A percentile compares a stretch with the other conserved stretches of the same genome.
Conservation (phyloP, 768 basidiomycete genomes). For the Paxillus ammoniavirescens region DNA sequence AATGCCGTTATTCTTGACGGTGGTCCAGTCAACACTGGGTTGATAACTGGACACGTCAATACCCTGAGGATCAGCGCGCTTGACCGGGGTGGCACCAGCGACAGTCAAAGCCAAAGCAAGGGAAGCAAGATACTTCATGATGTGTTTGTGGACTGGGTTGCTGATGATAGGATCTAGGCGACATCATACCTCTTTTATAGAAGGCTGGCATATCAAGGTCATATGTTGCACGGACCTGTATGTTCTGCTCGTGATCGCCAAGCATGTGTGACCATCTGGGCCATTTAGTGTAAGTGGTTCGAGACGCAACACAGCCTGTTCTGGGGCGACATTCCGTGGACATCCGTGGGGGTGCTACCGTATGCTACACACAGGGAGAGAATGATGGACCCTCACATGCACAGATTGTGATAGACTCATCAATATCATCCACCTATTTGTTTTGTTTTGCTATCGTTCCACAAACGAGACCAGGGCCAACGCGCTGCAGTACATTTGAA, state of each 20-base stretch:
- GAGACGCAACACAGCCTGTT: background rate
- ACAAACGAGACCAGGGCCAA: too few relatives aligned
- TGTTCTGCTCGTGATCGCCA: conserved; percentile 4
- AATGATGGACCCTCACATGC: background rate
- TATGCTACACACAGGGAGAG: background rate
- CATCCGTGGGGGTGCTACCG: background rate
- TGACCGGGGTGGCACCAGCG: conserved; percentile 13
- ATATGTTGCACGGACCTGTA: background rate
- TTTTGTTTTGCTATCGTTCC: too few relatives aligned
- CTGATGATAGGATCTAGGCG: background rate
- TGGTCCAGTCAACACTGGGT: conserved; percentile 47
- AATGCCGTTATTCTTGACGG: conserved; percentile 50
- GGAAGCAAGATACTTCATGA: conserved; percentile 20
- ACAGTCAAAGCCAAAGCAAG: conserved; percentile 16
- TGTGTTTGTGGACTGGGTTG: background rate
- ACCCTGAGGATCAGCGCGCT: conserved; percentile 43
- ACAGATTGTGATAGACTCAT: background rate
- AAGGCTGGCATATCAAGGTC: background rate
- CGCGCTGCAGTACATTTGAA: too few relatives aligned
- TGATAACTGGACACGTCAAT: conserved; percentile 59
- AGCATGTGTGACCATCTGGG: conserved; percentile 18
- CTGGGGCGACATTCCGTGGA: background rate
- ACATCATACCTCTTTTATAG: conserved; percentile 11
- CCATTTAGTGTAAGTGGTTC: conserved; percentile 1
- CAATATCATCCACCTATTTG: background rate